Percentiles rank a stretch among this genome's conserved stretches.
Conservation (phyloP, 306 rosid genomes). For the Lathyrus aphaca region DNA sequence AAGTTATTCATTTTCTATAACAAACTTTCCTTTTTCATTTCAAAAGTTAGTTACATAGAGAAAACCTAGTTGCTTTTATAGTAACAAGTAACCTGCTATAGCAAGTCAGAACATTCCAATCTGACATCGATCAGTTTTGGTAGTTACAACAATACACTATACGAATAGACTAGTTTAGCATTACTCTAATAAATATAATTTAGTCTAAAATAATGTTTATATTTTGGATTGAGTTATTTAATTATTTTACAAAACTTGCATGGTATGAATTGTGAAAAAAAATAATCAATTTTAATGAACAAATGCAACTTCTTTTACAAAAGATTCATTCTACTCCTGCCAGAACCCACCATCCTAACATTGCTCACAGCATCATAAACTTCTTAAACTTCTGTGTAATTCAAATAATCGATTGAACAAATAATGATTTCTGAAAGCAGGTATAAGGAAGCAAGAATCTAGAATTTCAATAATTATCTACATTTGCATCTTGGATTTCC, state of each 20-base stretch:
- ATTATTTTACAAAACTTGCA: neutral
- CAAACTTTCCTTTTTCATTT: too few species aligned
- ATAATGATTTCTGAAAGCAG: conserved; percentile 45
- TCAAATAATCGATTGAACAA: conserved; percentile 49
- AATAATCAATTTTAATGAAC: conserved; percentile 26
- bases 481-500: conserved; percentile 36
- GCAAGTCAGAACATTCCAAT: too few species aligned
- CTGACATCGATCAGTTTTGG: too few species aligned
- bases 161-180: too few species aligned
- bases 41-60: too few species aligned
- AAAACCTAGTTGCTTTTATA: too few species aligned
- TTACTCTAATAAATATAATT: neutral
- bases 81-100: too few species aligned
- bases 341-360: conserved; percentile 36
- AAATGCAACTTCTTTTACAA: conserved; percentile 33
- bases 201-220: neutral
- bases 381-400: conserved; percentile 37
- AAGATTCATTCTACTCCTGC: conserved; percentile 31
- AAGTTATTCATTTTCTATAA: too few species aligned
- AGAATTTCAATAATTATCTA: conserved; percentile 37
- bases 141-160: too few species aligned
- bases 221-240: neutral
- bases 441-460: conserved; percentile 41
- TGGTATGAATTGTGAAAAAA: conserved; percentile 1
- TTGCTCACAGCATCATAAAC: conserved; percentile 45